Conservation (phyloP, 2,329 filamentous ascomycete genomes). For the Paraphoma sp. region DNA sequence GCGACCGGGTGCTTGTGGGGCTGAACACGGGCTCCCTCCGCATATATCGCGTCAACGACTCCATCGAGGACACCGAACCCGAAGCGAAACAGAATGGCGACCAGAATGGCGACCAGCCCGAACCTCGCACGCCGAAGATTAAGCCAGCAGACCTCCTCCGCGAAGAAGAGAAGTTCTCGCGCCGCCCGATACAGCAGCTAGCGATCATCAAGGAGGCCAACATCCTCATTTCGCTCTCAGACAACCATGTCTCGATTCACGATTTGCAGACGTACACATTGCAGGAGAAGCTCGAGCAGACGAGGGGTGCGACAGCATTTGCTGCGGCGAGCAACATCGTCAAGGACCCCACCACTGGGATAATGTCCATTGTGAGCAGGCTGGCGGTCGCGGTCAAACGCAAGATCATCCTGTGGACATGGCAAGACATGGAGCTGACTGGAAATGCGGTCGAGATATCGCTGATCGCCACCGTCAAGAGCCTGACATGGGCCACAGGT, state of each 20-base stretch:
- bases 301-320: conserved; percentile 88
- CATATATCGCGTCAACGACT: conserved; percentile 88
- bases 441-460: conserved; percentile 77
- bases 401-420: conserved; percentile 88
- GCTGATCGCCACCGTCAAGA: conserved; percentile 83
- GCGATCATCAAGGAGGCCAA: conserved; percentile 95
- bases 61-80: conserved; percentile 50
- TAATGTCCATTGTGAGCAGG: conserved; percentile 90
- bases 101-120: conserved; percentile 52
- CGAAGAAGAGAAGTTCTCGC: conserved; percentile 93
- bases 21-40: conserved; percentile 87
- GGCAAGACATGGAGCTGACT: conserved; percentile 91
- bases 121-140: conserved; percentile 41
- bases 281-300: conserved; percentile 79
- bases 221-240: conserved; percentile 87
- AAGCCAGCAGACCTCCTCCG: conserved; percentile 79
- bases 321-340: conserved; percentile 95
- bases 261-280: conserved; percentile 85
- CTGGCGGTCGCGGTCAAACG: conserved; percentile 93
- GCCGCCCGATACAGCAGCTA: conserved; percentile 88
- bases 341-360: conserved; percentile 83
- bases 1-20: conserved; percentile 89
- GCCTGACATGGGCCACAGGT: conserved; percentile 87
- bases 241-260: conserved; percentile 86
- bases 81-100: conserved; percentile 37